These are phyloP conservation scores for Herpetospermum pedunculosum DNA, from an alignment of 306 rosid species.

Conservation along the genomic window DNA sequence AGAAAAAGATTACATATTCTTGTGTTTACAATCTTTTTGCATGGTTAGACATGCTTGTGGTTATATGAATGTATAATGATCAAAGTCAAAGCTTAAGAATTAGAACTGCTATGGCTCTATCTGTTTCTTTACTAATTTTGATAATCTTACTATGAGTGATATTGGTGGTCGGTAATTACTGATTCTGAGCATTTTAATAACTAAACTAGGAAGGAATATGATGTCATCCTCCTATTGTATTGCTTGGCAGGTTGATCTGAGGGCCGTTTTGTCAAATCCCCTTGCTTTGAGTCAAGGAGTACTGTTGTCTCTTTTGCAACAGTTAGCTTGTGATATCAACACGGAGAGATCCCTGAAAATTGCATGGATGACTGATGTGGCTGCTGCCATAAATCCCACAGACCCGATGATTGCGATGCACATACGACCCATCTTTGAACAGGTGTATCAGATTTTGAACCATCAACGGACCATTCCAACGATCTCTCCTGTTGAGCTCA, in stretches of 20 bases:
- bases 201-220: background rate
- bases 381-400: conserved; percentile 44
- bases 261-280: conserved; percentile 47
- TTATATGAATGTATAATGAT: background rate
- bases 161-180: background rate
- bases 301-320: conserved; percentile 88
- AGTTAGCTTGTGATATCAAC: conserved; percentile 79
- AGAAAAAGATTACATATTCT: background rate
- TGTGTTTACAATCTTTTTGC: background rate
- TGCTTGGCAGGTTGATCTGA: conserved; percentile 64
- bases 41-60: background rate
- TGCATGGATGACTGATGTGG: conserved; percentile 84
- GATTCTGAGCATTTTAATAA: background rate
- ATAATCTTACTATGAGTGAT: background rate
- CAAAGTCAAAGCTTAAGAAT: background rate
- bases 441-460: conserved; percentile 84
- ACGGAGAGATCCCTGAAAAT: conserved; percentile 47
- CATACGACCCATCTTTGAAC: conserved; percentile 73
- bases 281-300: conserved; percentile 97
- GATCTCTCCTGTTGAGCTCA: conserved; percentile 34
- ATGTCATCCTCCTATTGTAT: background rate
- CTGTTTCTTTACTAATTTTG: background rate
- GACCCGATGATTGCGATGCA: conserved; percentile 69
- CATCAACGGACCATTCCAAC: conserved; percentile 71
- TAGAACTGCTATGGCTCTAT: background rate